A percentile compares a stretch with the other conserved stretches of the same genome.
phyloP scores from a whole-genome alignment of 129 eudicot species.

The Helichrysum umbraculigerum region DNA sequence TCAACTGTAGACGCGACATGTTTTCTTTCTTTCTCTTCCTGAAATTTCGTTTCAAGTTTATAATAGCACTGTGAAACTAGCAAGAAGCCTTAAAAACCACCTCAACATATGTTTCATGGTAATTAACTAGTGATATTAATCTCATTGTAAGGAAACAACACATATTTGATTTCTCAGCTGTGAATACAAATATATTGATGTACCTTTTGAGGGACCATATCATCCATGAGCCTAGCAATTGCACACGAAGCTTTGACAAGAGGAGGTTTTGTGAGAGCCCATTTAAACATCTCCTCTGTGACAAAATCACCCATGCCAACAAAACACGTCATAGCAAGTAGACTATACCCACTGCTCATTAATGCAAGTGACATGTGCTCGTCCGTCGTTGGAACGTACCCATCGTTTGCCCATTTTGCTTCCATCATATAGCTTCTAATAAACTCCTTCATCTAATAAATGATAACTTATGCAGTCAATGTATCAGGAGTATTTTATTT shows the following conservation, averaged over 20 bases:
- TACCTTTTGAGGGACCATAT: conserved; percentile 36
- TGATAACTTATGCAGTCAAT: not conserved
- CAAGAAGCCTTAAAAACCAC: too few relatives aligned
- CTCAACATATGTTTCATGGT: too few relatives aligned
- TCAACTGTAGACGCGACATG: not conserved
- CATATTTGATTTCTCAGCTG: too few relatives aligned
- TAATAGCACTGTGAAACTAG: too few relatives aligned
- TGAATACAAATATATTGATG: not conserved
- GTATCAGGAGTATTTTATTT: not conserved
- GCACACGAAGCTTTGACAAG: not conserved
- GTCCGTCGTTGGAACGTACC: conserved; percentile 27
- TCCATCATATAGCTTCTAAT: conserved; percentile 21
- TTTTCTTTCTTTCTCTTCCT: not conserved
- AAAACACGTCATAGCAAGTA: conserved; percentile 13
- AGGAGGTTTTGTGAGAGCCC: conserved; percentile 11
- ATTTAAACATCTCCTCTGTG: conserved; percentile 22
- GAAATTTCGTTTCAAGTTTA: not conserved
- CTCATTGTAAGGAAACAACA: too few relatives aligned
- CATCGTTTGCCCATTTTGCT: conserved; percentile 27
- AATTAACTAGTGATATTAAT: too few relatives aligned
- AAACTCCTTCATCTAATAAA: conserved; percentile 13
- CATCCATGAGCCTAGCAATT: conserved; percentile 31
- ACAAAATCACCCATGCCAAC: conserved; percentile 24
- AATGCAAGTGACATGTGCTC: conserved; percentile 20
- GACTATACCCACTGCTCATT: not conserved